Conservation (phyloP, 2,329 filamentous ascomycete genomes). For the Aspergillus neoniger region DNA sequence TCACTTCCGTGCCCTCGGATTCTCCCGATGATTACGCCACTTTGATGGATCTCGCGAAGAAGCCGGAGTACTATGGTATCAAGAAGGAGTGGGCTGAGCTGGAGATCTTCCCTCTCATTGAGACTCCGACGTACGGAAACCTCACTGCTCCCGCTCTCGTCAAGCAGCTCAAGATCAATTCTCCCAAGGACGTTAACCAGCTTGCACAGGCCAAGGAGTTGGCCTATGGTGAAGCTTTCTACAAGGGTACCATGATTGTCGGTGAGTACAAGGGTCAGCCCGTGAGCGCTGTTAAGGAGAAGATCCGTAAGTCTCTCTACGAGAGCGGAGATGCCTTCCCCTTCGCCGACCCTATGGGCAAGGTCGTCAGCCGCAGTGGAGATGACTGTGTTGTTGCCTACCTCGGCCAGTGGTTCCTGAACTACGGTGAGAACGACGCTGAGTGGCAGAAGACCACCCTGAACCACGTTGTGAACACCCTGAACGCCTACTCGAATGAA, state of each 20-base stretch:
- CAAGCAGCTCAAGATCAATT: conserved; percentile 93
- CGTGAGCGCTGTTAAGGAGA: conserved; percentile 83
- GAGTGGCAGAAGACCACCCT: conserved; percentile 78
- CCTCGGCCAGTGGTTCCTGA: conserved; percentile 96
- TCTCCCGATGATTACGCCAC: conserved; percentile 95
- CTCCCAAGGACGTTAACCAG: conserved; percentile 89
- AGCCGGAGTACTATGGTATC: conserved; percentile 94
- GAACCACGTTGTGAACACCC: conserved; percentile 68
- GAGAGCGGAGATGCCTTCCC: conserved; percentile 78
- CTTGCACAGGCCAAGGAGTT: conserved; percentile 92
- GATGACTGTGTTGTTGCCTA: conserved; percentile 92
- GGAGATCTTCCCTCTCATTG: conserved; percentile 84
- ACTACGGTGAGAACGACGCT: conserved; percentile 82
- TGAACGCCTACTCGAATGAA: conserved; percentile 79
- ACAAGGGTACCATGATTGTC: conserved; percentile 85
- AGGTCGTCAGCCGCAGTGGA: conserved; percentile 83
- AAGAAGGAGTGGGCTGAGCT: conserved; percentile 94
- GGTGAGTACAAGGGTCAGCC: conserved; percentile 86
- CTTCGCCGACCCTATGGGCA: conserved; percentile 90
- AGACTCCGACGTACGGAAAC: conserved; percentile 84
- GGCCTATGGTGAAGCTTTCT: conserved; percentile 96
- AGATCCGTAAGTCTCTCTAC: conserved; percentile 77
- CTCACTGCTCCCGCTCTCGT: conserved; percentile 80
- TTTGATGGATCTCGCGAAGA: conserved; percentile 83
- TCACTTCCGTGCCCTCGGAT: conserved; percentile 93